phyloP scores from a whole-genome alignment of 495 filamentous ascomycete species.

The Hypomontagnella monticulosa region DNA sequence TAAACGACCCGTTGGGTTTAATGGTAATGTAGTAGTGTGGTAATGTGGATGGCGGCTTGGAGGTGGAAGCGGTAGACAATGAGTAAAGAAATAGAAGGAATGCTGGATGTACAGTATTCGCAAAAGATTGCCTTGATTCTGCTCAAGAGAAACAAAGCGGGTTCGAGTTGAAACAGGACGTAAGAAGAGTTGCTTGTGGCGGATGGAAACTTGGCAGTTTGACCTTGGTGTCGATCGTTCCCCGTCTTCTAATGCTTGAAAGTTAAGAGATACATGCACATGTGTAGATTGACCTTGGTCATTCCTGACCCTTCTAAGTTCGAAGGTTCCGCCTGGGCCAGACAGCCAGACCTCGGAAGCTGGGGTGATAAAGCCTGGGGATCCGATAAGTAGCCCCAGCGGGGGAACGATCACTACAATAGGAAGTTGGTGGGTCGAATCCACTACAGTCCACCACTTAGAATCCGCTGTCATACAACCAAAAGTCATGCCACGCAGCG shows the following conservation, averaged over 20 bases:
- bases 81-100: background rate
- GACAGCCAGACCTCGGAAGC: background rate
- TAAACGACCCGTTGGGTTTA: background rate
- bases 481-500: background rate
- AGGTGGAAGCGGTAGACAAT: background rate
- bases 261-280: too few species aligned
- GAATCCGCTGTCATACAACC: constrained; percentile 4
- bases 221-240: constrained; percentile 18
- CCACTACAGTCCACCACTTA: constrained; percentile 1
- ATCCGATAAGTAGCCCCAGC: constrained; percentile 8
- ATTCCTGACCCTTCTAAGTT: constrained; percentile 1
- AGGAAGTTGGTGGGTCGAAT: constrained; percentile 8
- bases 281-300: background rate
- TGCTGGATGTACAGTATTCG: constrained; percentile 2
- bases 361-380: constrained; percentile 1
- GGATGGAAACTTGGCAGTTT: constrained; percentile 22
- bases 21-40: background rate
- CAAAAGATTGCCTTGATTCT: background rate
- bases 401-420: background rate
- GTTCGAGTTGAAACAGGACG: constrained; percentile 14
- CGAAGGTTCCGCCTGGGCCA: too few species aligned
- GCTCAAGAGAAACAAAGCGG: constrained; percentile 2
- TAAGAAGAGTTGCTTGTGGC: constrained; percentile 8
- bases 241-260: too few species aligned
- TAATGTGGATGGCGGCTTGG: background rate